Base-by-base conservation (phyloP, 176 grass and related monocot species). In the Juncus inflexus region DNA sequence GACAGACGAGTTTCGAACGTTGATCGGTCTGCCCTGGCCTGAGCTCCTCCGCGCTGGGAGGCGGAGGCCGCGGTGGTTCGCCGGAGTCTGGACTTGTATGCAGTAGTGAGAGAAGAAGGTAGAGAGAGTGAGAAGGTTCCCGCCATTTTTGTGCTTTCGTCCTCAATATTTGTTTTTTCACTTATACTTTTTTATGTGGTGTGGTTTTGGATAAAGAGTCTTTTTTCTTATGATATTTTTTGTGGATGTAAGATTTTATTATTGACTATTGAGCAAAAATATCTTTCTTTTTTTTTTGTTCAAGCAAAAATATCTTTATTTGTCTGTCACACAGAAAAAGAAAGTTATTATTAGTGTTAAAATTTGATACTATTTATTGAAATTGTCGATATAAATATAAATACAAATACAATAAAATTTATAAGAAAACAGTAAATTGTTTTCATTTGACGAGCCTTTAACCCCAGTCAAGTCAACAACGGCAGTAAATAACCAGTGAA, bases 1-100 rank as follows among this genome's bases (percentile, higher is more conserved):
- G 84, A 88, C 14, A 67, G 38, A 2, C 87, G 91, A 35, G 82
- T 81, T 58, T 90, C 90, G 38, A 66, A 50, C 11, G 63, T 74
- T 12, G 84, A 83, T 40, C 37, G 71, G 5, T 35, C 15, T 6
- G 12, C 47, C 12, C 57, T 52, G 6, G 61, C 16, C 10, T 60
- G 62, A 70, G 60, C 51, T 38, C 64, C 37, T 16, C 57, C 14
- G 16, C 50, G 43, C 57, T 64, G 47, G 14, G 64, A 67, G 13
- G 83, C 65, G 39, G 62, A 80, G 52, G 64, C 57, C 40, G 61
- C 62, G 61, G 68, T 55, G 42, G 42, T 11, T 15, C 60, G 72
- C 9, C 88, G 65, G 15, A 1, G 10, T 15, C 41, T 74, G 4
- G 54, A 52, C 40, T 53, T 50, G 41, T 64, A 61, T 63, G 72